Evolutionary conservation across 768 basidiomycete genomes (phyloP), one percentile per base, ranked within the genome.

Genomic region (Termitomyces sp.): DNA sequence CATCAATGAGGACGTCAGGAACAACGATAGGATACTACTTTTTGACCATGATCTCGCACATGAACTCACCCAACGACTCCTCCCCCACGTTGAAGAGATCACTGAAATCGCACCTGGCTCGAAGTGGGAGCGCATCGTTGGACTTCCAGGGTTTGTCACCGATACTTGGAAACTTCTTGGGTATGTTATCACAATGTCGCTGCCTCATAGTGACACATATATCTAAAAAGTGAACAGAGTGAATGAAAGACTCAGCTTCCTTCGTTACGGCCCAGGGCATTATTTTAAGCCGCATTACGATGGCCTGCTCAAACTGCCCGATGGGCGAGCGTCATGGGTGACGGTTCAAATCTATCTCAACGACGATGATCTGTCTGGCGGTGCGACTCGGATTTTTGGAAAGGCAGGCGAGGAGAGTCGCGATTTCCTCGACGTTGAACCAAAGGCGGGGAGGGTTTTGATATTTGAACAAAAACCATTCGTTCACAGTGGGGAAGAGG

Each of bases 301-400:
- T 59, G 75, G 74, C 2, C 69, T 68, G 13, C 63, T 71, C 6
- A 63, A 71, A 32, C 69, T 76, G 9, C 73, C 74, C 0, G 75
- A 77, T 49, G 75, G 73, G 26, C 70, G 75, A 28, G 70, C 69
- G 36, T 73, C 75, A 0, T 70, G 73, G 14, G 74, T 77, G 2
- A 82, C 79, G 1, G 50, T 80, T n/a, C 78, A 79, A 56, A 68
- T 81, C 9, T 80, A 81, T 56, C 72, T 82, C 8, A 79, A 76
- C 36, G 74, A 74, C 14, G 70, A 72, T 4, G 72, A 60, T 3
- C 57, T 78, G 2, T 61, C 69, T 44, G 78, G 77, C 8, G 79
- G 79, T 8, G 73, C 77, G 2, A 82, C 79, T 6, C 67, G 78
- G 41, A 74, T 80, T 40, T 69, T 69, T 13, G 60, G 68, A n/a